Base-by-base conservation (phyloP, 441 rosid species). In the Kokia cookei region DNA sequence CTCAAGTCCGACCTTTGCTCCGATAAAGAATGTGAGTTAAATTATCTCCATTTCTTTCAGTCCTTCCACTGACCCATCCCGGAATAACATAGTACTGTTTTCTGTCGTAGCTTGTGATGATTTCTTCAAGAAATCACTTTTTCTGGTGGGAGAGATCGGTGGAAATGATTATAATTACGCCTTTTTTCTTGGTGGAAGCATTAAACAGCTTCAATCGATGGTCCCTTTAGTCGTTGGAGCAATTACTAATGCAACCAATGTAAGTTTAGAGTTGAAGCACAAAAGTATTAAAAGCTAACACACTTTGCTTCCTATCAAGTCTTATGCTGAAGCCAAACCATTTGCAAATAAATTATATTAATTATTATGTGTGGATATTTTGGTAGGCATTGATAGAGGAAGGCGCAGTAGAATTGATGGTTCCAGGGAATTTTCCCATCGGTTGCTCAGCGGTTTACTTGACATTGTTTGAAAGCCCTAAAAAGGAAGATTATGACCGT, bases 101-200 rank as follows among this genome's bases (percentile, higher is more conserved):
- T 62, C 15, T 47, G 47, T 27, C 65, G 17, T 82, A 92, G 93
- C 86, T n/a, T 92, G 97, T 62, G 82, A 81, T 8, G 66, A 42
- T 17, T 87, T 82, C 80, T 84, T 91, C 65, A 87, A 76, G 71
- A 93, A 82, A 71, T 86, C 98, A 11, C 78, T 93, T n/a, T 91
- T 93, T 75, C 47, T 88, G 55, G 87, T 93, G 17, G 96, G 96
- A 47, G 97, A 93, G 80, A 91, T 93, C 0, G 98, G 97, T 35
- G 98, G 93, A 22, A 93, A 93, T 73, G 97, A 93, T 75, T 93
- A 88, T 73, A 93, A 86, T 76, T 91, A 84, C 55, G 74, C 88
- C 4, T 82, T 75, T 62, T 77, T 88, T 69, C 71, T 67, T 5
- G 90, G 91, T 37, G 84, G 81, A 77, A 82, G 72, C 76, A 76